These are phyloP conservation scores for Colletotrichum navitas DNA, from an alignment of 2,329 filamentous ascomycete genomes.

Conservation along the genomic window DNA sequence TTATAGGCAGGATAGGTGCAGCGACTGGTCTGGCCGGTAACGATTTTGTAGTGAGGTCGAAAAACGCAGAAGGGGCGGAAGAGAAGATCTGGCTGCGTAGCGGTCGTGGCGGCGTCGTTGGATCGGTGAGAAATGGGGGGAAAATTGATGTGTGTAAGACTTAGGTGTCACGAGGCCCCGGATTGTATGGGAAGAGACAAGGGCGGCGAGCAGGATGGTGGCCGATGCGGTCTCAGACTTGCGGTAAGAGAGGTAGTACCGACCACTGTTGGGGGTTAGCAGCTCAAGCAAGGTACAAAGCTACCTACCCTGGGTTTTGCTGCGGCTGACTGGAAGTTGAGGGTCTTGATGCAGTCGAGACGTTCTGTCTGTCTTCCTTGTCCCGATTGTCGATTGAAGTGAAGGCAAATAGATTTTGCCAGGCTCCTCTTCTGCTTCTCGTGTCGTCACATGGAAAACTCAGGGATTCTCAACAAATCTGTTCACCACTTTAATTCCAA, in stretches of 20 bases:
- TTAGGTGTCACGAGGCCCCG: slow-evolving; percentile 35
- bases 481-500: slow-evolving; percentile 23
- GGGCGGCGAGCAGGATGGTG: slow-evolving; percentile 35
- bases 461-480: neutral
- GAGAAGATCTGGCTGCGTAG: slow-evolving; percentile 11
- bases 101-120: slow-evolving; percentile 23
- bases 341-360: neutral
- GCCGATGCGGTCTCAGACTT: slow-evolving; percentile 35
- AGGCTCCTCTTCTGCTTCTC: slow-evolving; percentile 3
- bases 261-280: slow-evolving; percentile 7
- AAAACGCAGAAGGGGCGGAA: slow-evolving; percentile 2
- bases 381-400: neutral
- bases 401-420: neutral
- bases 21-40: neutral
- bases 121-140: slow-evolving; percentile 36
- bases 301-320: neutral
- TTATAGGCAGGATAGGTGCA: neutral
- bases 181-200: slow-evolving; percentile 31
- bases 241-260: slow-evolving; percentile 10
- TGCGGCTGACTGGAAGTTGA: slow-evolving; percentile 5
- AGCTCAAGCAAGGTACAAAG: slow-evolving; percentile 18
- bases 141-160: slow-evolving; percentile 35
- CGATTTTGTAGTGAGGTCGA: slow-evolving; percentile 8
- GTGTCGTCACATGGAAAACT: slow-evolving; percentile 18
- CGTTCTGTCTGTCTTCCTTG: neutral